Percentiles rank a stretch among this genome's conserved stretches.
These are phyloP conservation scores for Hemileccinum impolitum DNA, from an alignment of 768 basidiomycete species.

Conservation along the genomic window DNA sequence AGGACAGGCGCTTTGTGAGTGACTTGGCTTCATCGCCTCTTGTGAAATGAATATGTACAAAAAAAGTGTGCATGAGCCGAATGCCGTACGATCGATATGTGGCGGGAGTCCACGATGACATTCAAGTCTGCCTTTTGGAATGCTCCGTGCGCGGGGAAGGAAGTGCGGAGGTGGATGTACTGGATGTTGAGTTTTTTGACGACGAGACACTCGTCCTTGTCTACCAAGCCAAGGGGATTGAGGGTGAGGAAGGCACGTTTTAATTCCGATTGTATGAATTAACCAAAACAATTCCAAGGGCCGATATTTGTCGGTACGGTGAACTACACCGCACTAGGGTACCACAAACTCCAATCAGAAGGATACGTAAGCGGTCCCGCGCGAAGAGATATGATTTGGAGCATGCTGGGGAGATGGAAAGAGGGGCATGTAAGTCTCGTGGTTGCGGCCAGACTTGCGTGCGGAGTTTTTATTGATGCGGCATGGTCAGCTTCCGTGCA, in stretches of 20 bases:
- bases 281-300: conserved; percentile 39
- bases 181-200: conserved; percentile 79
- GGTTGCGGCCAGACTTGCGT: conserved; percentile 23
- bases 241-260: conserved; percentile 42
- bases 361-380: conserved; percentile 50
- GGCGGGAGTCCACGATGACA: conserved; percentile 36
- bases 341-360: conserved; percentile 47
- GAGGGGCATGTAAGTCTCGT: conserved; percentile 59
- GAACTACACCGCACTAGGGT: conserved; percentile 58
- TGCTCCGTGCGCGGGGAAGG: conserved; percentile 34
- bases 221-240: conserved; percentile 46
- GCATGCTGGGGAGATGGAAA: conserved; percentile 53
- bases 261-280: conserved; percentile 20
- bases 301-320: conserved; percentile 60
- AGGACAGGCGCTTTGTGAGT: conserved; percentile 48
- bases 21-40: conserved; percentile 19
- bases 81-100: conserved; percentile 46
- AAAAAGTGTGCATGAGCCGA: conserved; percentile 55
- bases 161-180: conserved; percentile 43
- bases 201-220: conserved; percentile 65
- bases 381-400: conserved; percentile 65
- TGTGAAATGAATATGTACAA: conserved; percentile 33
- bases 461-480: conserved; percentile 32
- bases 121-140: conserved; percentile 50
- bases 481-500: conserved; percentile 46